These are phyloP conservation scores for Colletotrichum graminicola DNA, from an alignment of 2,329 filamentous ascomycete species.

Conservation along the genomic window DNA sequence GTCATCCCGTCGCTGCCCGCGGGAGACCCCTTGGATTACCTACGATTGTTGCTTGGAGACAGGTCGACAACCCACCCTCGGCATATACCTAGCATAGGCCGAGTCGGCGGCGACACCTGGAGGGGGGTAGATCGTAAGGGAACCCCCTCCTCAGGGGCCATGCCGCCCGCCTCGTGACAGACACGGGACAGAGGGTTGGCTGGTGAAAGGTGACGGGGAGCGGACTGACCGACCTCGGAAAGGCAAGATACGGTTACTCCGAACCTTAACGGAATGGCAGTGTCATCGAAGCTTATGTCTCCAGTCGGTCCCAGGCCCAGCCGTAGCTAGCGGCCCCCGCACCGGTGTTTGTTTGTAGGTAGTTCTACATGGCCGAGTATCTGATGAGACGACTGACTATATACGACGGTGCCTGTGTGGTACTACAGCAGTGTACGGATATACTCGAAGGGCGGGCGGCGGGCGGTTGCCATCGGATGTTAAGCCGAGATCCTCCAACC, in stretches of 20 bases:
- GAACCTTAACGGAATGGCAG: constrained; percentile 30
- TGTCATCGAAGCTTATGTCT: constrained; percentile 26
- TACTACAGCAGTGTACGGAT: no score
- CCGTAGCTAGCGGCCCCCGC: constrained; percentile 1
- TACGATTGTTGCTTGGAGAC: neutral
- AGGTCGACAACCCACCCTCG: neutral
- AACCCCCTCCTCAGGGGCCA: constrained; percentile 5
- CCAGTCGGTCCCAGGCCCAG: neutral
- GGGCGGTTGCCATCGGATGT: constrained; percentile 34
- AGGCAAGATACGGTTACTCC: constrained; percentile 41
- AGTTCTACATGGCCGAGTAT: constrained; percentile 16
- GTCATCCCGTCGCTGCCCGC: constrained; percentile 35
- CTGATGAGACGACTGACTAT: neutral
- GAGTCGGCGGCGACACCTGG: constrained; percentile 27
- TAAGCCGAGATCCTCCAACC: constrained; percentile 1
- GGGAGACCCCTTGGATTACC: neutral
- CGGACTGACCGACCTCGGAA: constrained; percentile 29
- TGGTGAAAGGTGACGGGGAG: neutral
- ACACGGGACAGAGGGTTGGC: neutral
- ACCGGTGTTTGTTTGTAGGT: constrained; percentile 27
- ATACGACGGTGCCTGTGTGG: neutral
- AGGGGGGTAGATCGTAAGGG: no score
- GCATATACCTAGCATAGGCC: neutral
- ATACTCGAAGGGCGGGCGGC: constrained; percentile 4
- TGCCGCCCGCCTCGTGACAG: neutral